Evolutionary conservation across 768 basidiomycete genomes (phyloP), one percentile per base, ranked within the genome.

Genomic region (Rhodotorula kratochvilovae): DNA sequence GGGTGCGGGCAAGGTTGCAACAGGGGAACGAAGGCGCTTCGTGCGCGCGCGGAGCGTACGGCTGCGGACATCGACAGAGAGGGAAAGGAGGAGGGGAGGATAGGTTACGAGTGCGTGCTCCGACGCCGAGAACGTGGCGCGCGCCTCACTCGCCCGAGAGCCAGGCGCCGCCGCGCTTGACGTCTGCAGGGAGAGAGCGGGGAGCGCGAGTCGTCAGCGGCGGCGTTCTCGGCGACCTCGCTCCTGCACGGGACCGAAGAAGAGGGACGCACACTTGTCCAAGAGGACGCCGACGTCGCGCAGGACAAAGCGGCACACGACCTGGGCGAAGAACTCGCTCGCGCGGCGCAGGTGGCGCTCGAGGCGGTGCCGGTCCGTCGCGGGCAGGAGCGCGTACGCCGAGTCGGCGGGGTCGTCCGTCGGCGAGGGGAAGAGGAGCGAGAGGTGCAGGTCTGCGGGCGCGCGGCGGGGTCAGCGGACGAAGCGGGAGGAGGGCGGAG

Each of bases 291-390:
- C 90, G 73, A 92, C 84, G 80, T 93, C 91, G 63, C 88, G 87
- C 77, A 95, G 87, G 77, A 95, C 91, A 79, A 95, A 93, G 27
- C 90, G 90, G 71, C 92, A 84, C 65, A 95, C 86, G 71, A 93
- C 91, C 63, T 85, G 89, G 35, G 90, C 90, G 76, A 94, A 95
- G 80, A 95, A 95, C 78, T 94, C 90, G n/a, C 90, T 91, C 45
- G 87, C 85, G 72, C 89, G 88, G 78, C 86, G 87, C 67, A 95
- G 85, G 79, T 87, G 88, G 76, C 85, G 82, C 78, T 93, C 91
- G 67, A 89, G 84, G 17, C 86, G 84, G 53, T 78, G 75, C 64
- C 88, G 87, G 71, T 88, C 79, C 67, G 91, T 87, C 54, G 79
- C 58, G 10, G 90, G 85, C 76, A 93, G 87, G 29, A 86, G 85